Percentiles rank a stretch among this genome's conserved stretches.
phyloP scores from a whole-genome alignment of 2,329 filamentous ascomycete genomes.

The Talaromyces sp. region DNA sequence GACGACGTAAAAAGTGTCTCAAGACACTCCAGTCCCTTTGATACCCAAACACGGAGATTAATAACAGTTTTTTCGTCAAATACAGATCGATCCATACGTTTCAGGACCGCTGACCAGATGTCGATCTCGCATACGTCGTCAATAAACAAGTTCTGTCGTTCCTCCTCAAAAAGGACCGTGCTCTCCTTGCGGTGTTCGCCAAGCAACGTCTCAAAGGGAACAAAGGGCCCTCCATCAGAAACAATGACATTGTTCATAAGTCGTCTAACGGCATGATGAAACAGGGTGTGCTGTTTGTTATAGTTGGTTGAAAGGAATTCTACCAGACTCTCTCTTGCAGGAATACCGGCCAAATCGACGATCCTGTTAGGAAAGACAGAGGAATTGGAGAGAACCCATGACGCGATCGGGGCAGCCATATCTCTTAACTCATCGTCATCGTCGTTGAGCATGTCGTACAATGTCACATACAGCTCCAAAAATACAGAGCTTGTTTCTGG shows the following conservation, averaged over 20 bases:
- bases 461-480: slow-evolving; percentile 55
- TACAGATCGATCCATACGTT: slow-evolving; percentile 19
- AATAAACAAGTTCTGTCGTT: slow-evolving; percentile 92
- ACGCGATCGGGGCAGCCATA: slow-evolving; percentile 45
- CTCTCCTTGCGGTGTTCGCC: slow-evolving; percentile 31
- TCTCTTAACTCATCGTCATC: slow-evolving; percentile 87
- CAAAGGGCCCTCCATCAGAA: slow-evolving; percentile 14
- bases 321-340: slow-evolving; percentile 40
- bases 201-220: slow-evolving; percentile 24
- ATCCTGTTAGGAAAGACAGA: slow-evolving; percentile 21
- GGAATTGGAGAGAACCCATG: slow-evolving; percentile 30
- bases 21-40: slow-evolving; percentile 26
- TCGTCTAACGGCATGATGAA: slow-evolving; percentile 31
- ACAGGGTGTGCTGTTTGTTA: slow-evolving; percentile 25
- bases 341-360: slow-evolving; percentile 42
- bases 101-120: slow-evolving; percentile 59
- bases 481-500: slow-evolving; percentile 27
- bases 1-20: slow-evolving; percentile 15
- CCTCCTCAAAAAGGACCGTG: slow-evolving; percentile 66
- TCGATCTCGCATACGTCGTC: slow-evolving; percentile 71
- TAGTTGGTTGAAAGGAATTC: slow-evolving; percentile 32
- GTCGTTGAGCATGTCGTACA: slow-evolving; percentile 77
- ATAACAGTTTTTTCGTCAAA: slow-evolving; percentile 17
- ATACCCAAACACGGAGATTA: slow-evolving; percentile 26
- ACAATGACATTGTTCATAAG: slow-evolving; percentile 29